phyloP scores from a whole-genome alignment of 345 rosid genomes.

The Murraya paniculata region DNA sequence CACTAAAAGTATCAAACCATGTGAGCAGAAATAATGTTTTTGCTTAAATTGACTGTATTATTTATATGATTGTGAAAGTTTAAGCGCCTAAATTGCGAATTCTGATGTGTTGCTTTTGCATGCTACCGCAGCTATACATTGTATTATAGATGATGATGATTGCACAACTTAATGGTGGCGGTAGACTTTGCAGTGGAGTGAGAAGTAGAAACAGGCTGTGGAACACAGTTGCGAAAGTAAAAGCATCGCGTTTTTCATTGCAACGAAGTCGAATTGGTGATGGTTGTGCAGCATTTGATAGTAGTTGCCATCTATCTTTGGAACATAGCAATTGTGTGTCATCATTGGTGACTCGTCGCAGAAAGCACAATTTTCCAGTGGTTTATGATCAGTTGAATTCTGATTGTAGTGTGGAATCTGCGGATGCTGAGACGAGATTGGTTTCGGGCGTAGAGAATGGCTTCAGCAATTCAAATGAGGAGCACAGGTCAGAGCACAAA shows the following conservation, averaged over 20 bases:
- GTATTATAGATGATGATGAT: constrained; percentile 30
- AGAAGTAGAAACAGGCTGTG: constrained; percentile 24
- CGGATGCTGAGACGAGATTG: constrained; percentile 21
- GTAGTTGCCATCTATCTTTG: constrained; percentile 17
- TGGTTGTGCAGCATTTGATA: constrained; percentile 8
- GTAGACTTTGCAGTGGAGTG: constrained; percentile 34
- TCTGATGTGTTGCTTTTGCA: constrained; percentile 5
- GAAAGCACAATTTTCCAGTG: constrained; percentile 28
- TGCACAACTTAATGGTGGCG: constrained; percentile 35
- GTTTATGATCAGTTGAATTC: constrained; percentile 40
- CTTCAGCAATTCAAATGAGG: constrained; percentile 20
- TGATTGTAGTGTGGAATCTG: constrained; percentile 42
- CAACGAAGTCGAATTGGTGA: constrained; percentile 17
- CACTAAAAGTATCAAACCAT: not conserved
- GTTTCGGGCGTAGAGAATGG: constrained; percentile 27
- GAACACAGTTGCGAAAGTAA: constrained; percentile 16
- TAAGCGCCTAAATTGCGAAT: not conserved
- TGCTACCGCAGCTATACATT: not conserved
- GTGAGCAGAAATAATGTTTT: not conserved
- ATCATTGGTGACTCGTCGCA: constrained; percentile 29
- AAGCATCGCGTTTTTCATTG: constrained; percentile 16
- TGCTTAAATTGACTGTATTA: not conserved
- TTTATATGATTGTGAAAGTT: not conserved
- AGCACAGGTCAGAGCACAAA: constrained; percentile 43
- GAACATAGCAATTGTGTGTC: constrained; percentile 22